Percentiles rank a stretch among this genome's conserved stretches.
Conservation (phyloP, 257 asterid genomes). For the Solanum ossicruentum region DNA sequence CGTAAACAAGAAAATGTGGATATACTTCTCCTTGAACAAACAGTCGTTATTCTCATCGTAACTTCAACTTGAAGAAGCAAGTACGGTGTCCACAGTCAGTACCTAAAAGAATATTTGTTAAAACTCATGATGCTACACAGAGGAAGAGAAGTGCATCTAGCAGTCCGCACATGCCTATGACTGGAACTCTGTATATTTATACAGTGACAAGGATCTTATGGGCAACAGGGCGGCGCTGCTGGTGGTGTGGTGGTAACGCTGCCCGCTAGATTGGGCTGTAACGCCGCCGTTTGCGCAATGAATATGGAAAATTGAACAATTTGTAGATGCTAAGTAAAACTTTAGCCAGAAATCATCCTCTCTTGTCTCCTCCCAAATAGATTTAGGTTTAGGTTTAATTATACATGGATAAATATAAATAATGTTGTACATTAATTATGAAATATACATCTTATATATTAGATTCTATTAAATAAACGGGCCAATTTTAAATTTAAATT, state of each 20-base stretch:
- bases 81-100: background rate
- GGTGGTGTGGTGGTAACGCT: background rate
- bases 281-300: background rate
- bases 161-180: background rate
- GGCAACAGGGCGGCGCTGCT: background rate
- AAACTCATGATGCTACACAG: background rate
- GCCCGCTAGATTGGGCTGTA: background rate
- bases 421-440: too few relatives aligned
- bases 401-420: too few relatives aligned
- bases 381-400: too few relatives aligned
- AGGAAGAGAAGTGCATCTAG: background rate
- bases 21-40: slow-evolving; percentile 31
- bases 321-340: background rate
- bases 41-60: slow-evolving; percentile 4
- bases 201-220: background rate
- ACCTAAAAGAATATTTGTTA: background rate
- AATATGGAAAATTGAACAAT: background rate
- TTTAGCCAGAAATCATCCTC: background rate
- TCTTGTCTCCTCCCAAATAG: too few relatives aligned
- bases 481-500: too few relatives aligned
- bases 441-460: too few relatives aligned
- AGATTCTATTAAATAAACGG: too few relatives aligned
- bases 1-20: slow-evolving; percentile 40
- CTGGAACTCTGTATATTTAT: background rate
- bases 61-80: background rate